Base-by-base conservation (phyloP, 441 rosid genomes). In the Populus hybrid region DNA sequence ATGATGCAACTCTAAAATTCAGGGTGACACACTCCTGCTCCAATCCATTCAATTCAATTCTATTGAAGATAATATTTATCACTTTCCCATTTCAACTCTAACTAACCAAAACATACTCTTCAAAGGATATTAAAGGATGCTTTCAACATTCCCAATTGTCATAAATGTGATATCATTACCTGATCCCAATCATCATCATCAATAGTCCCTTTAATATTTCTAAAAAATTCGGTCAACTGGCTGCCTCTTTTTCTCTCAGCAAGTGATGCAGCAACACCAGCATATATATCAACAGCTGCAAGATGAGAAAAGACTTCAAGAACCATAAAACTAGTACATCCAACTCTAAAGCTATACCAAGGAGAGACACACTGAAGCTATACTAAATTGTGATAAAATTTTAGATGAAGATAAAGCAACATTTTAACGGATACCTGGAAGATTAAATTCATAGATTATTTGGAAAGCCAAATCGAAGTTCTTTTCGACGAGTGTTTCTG, bases 151-250 rank as follows among this genome's bases (percentile, higher is more conserved):
- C 34, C 16, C 12, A 32, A 10, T 30, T 34, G 42, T 9, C 57
- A 74, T 40, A 40, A 66, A 40, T 6, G 70, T 24, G 68, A 79
- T 61, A 38, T 72, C 26, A 23, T 82, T 89, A 95, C 99, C 99
- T 94, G 97, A 81, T 95, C 99, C 98, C 97, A 92, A 79, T 95
- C 99, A 80, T 94, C 98, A 85, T 94, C 97, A 67, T 87, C 89
- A 75, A 93, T 90, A 63, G 98, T 93, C 81, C 98, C 92, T 78
- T 94, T 95, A 38, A 95, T 90, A 87, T 95, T 95, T 86, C 94
- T 91, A 83, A 95, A 95, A 80, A 94, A 91, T 76, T 95, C 98
- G 3, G 99, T 95, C 87, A 94, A 82, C 79, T 94, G 99, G 82
- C 97, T 82, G 73, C 99, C 99, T 77, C 81, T 94, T 86, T 94